Base-by-base conservation (phyloP, 805 yeast genomes). In the Ogataea methylovora region DNA sequence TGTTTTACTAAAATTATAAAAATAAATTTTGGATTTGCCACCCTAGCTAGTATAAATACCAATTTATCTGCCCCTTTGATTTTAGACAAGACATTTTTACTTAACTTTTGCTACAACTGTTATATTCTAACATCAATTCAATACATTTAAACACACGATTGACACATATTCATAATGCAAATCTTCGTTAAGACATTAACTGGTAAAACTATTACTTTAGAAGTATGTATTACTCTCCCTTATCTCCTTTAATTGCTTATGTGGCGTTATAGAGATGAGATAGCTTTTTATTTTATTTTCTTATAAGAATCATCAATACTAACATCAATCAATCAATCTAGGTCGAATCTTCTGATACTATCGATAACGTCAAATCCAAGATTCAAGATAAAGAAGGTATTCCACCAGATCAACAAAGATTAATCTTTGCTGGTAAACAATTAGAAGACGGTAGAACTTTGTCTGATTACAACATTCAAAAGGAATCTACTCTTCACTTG, bases 71-170 rank as follows among this genome's bases (percentile, higher is more conserved):
- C 48, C 78, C 90, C 51, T 94, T 84, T 73, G 85, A 85, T 87
- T 84, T 84, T 82, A 84, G 85, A 67, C 94, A 84, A 73, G 85
- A 85, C 73, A 95, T 85, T 71, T 84, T 94, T 48, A 85, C 94
- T 46, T 68, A n/a, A n/a, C n/a, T n/a, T n/a, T n/a, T n/a, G n/a
- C n/a, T n/a, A n/a, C n/a, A n/a, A n/a, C n/a, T n/a, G n/a, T n/a
- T n/a, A n/a, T n/a, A n/a, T n/a, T n/a, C n/a, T n/a, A n/a, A n/a
- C n/a, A n/a, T n/a, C n/a, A n/a, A n/a, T n/a, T n/a, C n/a, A n/a
- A n/a, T 85, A 42, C 94, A 86, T 68, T 78, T 86, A 70, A 95
- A 86, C 51, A 73, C 86, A 51, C 84, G 95, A 75, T 83, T 86
- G 67, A 83, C 95, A 75, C 95, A 95, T 75, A 94, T 94, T 73